Conservation (phyloP, 768 basidiomycete species). For the Ramaria rubella region DNA sequence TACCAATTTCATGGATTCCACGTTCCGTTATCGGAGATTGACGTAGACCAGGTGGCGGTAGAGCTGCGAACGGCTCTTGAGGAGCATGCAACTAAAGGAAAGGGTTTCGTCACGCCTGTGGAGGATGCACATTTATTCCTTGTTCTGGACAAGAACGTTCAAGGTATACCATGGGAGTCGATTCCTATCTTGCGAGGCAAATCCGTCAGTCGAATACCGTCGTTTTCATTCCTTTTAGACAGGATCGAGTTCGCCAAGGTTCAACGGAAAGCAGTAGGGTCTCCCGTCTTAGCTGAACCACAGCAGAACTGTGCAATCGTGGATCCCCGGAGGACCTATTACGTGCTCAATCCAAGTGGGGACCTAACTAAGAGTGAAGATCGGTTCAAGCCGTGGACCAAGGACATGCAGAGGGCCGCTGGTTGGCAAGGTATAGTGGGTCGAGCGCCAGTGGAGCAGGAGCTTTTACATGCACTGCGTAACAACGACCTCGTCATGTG, state of each 20-base stretch:
- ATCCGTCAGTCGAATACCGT: constrained; percentile 90
- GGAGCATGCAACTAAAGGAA: constrained; percentile 49
- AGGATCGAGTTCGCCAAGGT: constrained; percentile 57
- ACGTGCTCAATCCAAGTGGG: constrained; percentile 86
- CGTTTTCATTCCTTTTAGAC: constrained; percentile 81
- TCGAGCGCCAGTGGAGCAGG: constrained; percentile 71
- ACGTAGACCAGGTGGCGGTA: constrained; percentile 82
- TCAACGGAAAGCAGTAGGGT: constrained; percentile 26
- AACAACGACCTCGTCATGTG: constrained; percentile 85
- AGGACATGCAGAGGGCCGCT: constrained; percentile 50
- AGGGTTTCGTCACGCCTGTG: constrained; percentile 17
- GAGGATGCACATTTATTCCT: constrained; percentile 76
- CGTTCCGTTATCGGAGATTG: constrained; percentile 85
- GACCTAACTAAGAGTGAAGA: constrained; percentile 81
- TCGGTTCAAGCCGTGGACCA: constrained; percentile 73
- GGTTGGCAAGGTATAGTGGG: constrained; percentile 87
- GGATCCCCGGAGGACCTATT: constrained; percentile 67
- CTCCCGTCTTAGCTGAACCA: constrained; percentile 5
- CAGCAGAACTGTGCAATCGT: constrained; percentile 45
- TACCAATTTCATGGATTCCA: constrained; percentile 91
- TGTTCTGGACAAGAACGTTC: constrained; percentile 82
- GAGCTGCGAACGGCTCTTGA: constrained; percentile 76
- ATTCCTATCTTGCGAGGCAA: constrained; percentile 78
- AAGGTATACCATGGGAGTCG: constrained; percentile 93
- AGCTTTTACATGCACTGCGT: constrained; percentile 66